Evolutionary conservation across 768 basidiomycete genomes (phyloP), one percentile per base, ranked within the genome.

Genomic region (Hypholoma sublateritium): DNA sequence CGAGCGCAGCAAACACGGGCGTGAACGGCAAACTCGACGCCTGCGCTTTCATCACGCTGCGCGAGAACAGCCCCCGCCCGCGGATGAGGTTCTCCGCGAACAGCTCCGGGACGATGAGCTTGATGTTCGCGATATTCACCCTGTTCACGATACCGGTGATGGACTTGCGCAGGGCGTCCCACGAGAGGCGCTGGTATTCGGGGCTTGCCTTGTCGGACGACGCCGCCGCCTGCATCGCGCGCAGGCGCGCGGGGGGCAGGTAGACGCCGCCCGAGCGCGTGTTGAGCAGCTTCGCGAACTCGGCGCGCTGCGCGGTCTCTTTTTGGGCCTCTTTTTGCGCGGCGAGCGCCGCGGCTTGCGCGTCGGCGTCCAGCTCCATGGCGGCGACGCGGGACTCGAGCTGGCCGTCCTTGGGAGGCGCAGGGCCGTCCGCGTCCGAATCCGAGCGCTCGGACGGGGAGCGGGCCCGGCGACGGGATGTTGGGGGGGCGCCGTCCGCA

Each of bases 141-240:
- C 97, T 90, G 80, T 99, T 99, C 80, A 98, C 96, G 64, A 98
- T 89, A 93, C 97, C 97, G 25, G 97, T 98, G 67, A 99, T 91
- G 50, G 89, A 92, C 74, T 99, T 99, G 69, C 95, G 87, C 58
- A 99, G 76, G 1, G 97, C 97, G 67, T 99, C 97, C 97, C 97
- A 99, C 9, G 93, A 91, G 57, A 99, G 74, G 9, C 97, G 83
- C 72, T 99, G 97, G 72, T 91, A 98, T 74, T 97, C 95, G 17
- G 87, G 65, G 57, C 90, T 89, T 46, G 79, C 77, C 76, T 95
- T 95, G 78, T 97, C 93, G 59, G 80, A 74, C 5, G 84, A 73
- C 7, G 93, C 93, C 28, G 89, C 91, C 43, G 84, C 88, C 65
- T 95, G 94, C 72, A 99, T 80, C 0, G 94, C 95, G 45, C 95